These are phyloP conservation scores for Nitzschia sp. DNA, from an alignment of 108 stramenopile genomes.

Conservation along the genomic window DNA sequence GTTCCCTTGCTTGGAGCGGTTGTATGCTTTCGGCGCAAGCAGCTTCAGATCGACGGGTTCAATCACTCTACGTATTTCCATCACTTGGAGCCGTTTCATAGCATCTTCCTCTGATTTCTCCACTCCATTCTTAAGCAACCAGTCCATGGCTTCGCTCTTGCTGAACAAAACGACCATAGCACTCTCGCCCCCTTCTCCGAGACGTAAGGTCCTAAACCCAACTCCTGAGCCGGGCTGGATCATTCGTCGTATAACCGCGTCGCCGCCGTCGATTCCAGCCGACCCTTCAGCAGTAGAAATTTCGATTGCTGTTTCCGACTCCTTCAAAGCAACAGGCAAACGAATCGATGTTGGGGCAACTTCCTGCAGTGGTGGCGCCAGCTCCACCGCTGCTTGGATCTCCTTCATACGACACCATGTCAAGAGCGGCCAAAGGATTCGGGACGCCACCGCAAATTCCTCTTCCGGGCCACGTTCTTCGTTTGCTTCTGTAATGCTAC, in stretches of 20 bases:
- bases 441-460: slow-evolving; percentile 53
- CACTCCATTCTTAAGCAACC: slow-evolving; percentile 65
- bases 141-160: slow-evolving; percentile 67
- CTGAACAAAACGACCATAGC: slow-evolving; percentile 84
- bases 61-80: slow-evolving; percentile 75
- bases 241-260: slow-evolving; percentile 68
- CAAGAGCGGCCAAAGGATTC: slow-evolving; percentile 69
- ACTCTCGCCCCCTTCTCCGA: slow-evolving; percentile 81
- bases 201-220: slow-evolving; percentile 77
- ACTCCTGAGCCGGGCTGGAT: slow-evolving; percentile 85
- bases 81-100: slow-evolving; percentile 47
- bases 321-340: slow-evolving; percentile 39
- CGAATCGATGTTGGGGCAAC: slow-evolving; percentile 10
- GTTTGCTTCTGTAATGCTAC: slow-evolving; percentile 56
- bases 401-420: slow-evolving; percentile 77
- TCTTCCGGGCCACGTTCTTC: slow-evolving; percentile 55
- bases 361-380: slow-evolving; percentile 50
- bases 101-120: slow-evolving; percentile 62
- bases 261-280: slow-evolving; percentile 46
- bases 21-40: slow-evolving; percentile 18
- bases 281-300: slow-evolving; percentile 34
- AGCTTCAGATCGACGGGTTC: slow-evolving; percentile 65
- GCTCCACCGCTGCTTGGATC: slow-evolving; percentile 49
- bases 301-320: slow-evolving; percentile 48
- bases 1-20: slow-evolving; percentile 36